phyloP scores from a whole-genome alignment of 1,284 basidiomycete species.

The Gymnopus androsaceus region DNA sequence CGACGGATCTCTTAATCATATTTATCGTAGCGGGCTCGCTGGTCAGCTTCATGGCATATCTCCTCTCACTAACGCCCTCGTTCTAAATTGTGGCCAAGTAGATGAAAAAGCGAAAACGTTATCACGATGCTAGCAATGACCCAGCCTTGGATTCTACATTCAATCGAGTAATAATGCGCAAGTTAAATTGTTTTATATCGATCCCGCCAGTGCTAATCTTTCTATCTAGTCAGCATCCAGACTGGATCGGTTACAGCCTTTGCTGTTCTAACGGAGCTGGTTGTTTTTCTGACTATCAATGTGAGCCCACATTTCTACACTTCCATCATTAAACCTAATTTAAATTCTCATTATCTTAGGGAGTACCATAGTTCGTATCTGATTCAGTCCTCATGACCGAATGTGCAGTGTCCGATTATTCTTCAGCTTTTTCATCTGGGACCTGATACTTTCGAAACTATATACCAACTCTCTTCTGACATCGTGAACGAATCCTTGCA shows the following conservation, averaged over 20 bases:
- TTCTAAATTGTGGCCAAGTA: not conserved
- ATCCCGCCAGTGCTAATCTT: not conserved
- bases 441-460: slow-evolving; percentile 16
- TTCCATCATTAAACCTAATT: no score
- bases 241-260: slow-evolving; percentile 16
- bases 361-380: slow-evolving; percentile 4
- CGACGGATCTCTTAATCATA: slow-evolving; percentile 14
- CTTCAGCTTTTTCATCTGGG: slow-evolving; percentile 18
- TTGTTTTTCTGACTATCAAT: slow-evolving; percentile 12
- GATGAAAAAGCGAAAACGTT: slow-evolving; percentile 7
- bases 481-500: slow-evolving; percentile 16
- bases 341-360: no score
- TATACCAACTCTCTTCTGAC: slow-evolving; percentile 17
- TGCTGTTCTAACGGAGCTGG: slow-evolving; percentile 15
- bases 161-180: slow-evolving; percentile 13
- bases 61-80: not conserved
- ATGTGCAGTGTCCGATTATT: not conserved
- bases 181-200: not conserved
- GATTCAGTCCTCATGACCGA: no score
- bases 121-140: not conserved
- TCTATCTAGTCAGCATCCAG: slow-evolving; percentile 15
- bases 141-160: no score
- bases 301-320: not conserved
- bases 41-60: slow-evolving; percentile 4
- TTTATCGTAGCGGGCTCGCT: slow-evolving; percentile 8